A percentile compares a stretch with the other conserved stretches of the same genome.
Evolutionary conservation across 169 alveolate genomes (phyloP).

Genomic region (Plasmodium gallinaceum): DNA sequence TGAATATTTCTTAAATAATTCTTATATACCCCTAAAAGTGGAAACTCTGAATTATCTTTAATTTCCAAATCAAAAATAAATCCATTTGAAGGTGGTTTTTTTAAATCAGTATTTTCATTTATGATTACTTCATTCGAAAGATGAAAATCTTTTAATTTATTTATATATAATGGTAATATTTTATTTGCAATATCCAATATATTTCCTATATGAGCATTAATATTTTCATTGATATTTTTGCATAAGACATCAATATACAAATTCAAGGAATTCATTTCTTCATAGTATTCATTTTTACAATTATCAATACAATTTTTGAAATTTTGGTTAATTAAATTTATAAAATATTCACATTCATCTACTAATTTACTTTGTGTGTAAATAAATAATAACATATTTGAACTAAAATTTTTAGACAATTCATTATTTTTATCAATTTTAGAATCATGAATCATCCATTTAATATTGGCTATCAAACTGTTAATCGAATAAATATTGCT

Average conservation of each 20-base stretch:
- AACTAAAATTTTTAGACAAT: conserved; percentile 27
- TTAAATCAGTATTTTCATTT: conserved; percentile 23
- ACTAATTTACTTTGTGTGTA: conserved; percentile 67
- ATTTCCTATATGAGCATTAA: conserved; percentile 15
- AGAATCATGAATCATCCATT: conserved; percentile 76
- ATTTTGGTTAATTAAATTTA: conserved; percentile 42
- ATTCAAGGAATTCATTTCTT: conserved; percentile 27
- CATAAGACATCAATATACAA: conserved; percentile 28
- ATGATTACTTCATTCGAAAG: conserved; percentile 25
- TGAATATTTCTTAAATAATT: background rate
- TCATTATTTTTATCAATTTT: conserved; percentile 62
- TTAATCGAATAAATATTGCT: conserved; percentile 69
- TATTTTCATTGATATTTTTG: conserved; percentile 48
- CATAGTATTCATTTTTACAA: conserved; percentile 17
- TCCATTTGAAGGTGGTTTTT: conserved; percentile 37
- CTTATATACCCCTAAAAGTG: background rate
- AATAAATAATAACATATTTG: conserved; percentile 42
- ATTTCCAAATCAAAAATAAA: background rate
- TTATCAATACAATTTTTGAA: conserved; percentile 58
- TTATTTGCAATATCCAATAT: conserved; percentile 22
- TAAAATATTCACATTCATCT: conserved; percentile 72
- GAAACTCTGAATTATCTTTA: background rate
- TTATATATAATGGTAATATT: conserved; percentile 38
- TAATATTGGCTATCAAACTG: conserved; percentile 29
- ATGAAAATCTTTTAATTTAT: conserved; percentile 34